phyloP scores from a whole-genome alignment of 2,329 filamentous ascomycete species.

The Aspergillus sojae region DNA sequence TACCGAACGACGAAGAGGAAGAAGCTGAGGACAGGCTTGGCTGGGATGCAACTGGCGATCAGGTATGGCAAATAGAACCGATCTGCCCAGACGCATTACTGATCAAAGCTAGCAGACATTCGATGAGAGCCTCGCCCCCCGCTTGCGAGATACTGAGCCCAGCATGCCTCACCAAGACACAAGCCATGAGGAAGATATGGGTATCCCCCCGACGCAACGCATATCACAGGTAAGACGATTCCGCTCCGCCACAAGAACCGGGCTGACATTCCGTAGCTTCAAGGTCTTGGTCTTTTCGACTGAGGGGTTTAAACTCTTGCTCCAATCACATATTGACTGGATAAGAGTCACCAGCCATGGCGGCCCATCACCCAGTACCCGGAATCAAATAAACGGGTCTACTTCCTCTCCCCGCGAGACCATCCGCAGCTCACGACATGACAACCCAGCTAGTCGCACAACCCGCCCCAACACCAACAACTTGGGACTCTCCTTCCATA shows the following conservation, averaged over 20 bases:
- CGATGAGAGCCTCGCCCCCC: slow-evolving; percentile 29
- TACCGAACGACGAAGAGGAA: slow-evolving; percentile 56
- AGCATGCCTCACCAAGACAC: slow-evolving; percentile 22
- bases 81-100: background rate
- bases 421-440: slow-evolving; percentile 25
- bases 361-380: background rate
- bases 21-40: slow-evolving; percentile 63
- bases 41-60: slow-evolving; percentile 61
- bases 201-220: slow-evolving; percentile 51
- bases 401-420: background rate
- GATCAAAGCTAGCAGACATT: slow-evolving; percentile 31
- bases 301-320: slow-evolving; percentile 23
- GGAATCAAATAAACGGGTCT: background rate
- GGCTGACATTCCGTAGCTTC: slow-evolving; percentile 34
- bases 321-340: background rate
- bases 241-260: slow-evolving; percentile 1
- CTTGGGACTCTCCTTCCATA: slow-evolving; percentile 53
- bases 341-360: background rate
- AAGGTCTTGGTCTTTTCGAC: slow-evolving; percentile 47
- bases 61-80: slow-evolving; percentile 36
- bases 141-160: slow-evolving; percentile 39
- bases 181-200: slow-evolving; percentile 37
- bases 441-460: slow-evolving; percentile 85
- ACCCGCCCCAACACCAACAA: slow-evolving; percentile 73
- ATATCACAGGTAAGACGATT: slow-evolving; percentile 48